Evolutionary conservation across 78 protist genomes (phyloP).

Genomic region (Anaeramoeba ignava): DNA sequence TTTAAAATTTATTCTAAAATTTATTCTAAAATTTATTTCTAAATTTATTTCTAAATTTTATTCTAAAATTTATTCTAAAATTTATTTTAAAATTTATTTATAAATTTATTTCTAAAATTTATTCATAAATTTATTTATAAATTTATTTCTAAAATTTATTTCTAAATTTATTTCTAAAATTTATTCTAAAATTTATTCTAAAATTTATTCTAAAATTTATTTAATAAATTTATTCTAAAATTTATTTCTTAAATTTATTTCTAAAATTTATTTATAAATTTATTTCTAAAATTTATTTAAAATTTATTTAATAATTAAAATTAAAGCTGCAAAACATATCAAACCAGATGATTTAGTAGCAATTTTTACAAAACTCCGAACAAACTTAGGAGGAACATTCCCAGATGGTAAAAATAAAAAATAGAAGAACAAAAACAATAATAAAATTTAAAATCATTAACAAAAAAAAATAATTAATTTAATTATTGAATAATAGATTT

Average conservation of each 20-base stretch:
- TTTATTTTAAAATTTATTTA: background rate
- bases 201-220: background rate
- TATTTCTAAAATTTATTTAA: too few species aligned
- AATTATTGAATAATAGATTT: slow-evolving; percentile 12
- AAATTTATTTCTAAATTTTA: too few species aligned
- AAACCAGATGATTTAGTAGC: background rate
- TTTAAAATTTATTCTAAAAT: too few species aligned
- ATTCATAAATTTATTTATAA: slow-evolving; percentile 30
- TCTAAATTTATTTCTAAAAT: slow-evolving; percentile 1
- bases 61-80: too few species aligned
- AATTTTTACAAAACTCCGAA: background rate
- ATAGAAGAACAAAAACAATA: too few species aligned
- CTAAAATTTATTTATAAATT: too few species aligned
- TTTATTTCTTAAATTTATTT: too few species aligned
- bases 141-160: slow-evolving; percentile 8
- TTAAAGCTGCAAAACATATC: background rate
- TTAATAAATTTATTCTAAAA: background rate
- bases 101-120: background rate
- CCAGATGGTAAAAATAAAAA: too few species aligned
- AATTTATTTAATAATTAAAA: background rate
- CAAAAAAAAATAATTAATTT: background rate
- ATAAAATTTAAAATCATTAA: background rate
- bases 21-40: too few species aligned
- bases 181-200: slow-evolving; percentile 33
- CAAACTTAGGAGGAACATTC: slow-evolving; percentile 8